These are phyloP conservation scores for Cladosporium sp. DNA, from an alignment of 2,329 filamentous ascomycete species.

Conservation along the genomic window DNA sequence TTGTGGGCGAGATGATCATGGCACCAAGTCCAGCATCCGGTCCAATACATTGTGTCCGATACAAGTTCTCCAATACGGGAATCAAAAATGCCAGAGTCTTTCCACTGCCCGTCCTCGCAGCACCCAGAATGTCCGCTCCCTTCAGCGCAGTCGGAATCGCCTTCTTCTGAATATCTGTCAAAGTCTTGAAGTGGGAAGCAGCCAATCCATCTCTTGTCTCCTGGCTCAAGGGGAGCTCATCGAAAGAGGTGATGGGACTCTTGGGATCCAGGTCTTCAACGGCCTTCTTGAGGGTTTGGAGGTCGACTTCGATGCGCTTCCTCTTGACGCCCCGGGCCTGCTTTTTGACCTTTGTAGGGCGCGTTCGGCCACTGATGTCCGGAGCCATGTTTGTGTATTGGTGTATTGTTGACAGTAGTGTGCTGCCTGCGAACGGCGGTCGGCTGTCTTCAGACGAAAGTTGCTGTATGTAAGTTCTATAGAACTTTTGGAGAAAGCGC, in stretches of 20 bases:
- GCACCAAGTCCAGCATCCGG: conserved; percentile 81
- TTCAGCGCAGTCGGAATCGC: conserved; percentile 86
- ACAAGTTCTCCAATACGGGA: conserved; percentile 87
- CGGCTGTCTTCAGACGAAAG: too few relatives aligned
- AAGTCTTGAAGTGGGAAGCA: conserved; percentile 77
- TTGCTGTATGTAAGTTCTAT: too few relatives aligned
- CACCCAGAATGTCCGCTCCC: conserved; percentile 82
- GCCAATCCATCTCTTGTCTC: conserved; percentile 75
- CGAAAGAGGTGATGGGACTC: conserved; percentile 61
- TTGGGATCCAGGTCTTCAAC: conserved; percentile 53
- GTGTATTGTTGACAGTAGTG: neutral
- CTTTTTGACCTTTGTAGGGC: conserved; percentile 53
- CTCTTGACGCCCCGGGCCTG: conserved; percentile 37
- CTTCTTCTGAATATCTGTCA: conserved; percentile 87
- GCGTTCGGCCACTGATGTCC: conserved; percentile 39
- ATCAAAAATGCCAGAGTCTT: conserved; percentile 93
- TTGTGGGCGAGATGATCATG: conserved; percentile 86
- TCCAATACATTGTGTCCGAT: conserved; percentile 83
- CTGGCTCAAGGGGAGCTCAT: conserved; percentile 78
- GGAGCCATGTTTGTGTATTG: conserved; percentile 19
- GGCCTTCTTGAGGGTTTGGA: conserved; percentile 36
- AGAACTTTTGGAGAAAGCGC: too few relatives aligned
- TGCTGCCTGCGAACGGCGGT: too few relatives aligned
- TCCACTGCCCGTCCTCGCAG: conserved; percentile 90
- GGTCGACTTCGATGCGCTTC: conserved; percentile 48